phyloP scores from a whole-genome alignment of 352 stramenopile species.

The Pythium dissotocum region DNA sequence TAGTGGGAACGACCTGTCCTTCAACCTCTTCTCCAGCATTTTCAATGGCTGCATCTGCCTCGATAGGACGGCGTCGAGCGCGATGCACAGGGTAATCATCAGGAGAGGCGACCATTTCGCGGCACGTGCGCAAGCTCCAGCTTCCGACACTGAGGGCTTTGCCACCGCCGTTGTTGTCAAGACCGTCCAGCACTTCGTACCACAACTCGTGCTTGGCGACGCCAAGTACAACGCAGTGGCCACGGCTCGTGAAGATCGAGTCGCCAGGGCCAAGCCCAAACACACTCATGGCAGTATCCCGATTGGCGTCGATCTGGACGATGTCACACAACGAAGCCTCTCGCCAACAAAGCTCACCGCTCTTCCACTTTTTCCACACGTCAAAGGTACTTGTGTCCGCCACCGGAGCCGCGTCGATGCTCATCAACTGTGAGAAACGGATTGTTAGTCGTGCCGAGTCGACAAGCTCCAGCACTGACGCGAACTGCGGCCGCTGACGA shows the following conservation, averaged over 20 bases:
- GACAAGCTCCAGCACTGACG: slow-evolving; percentile 38
- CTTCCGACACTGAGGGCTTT: slow-evolving; percentile 15
- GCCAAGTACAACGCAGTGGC: slow-evolving; percentile 60
- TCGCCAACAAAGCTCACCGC: slow-evolving; percentile 13
- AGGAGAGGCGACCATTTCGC: slow-evolving; percentile 14
- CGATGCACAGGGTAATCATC: slow-evolving; percentile 30
- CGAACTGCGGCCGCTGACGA: slow-evolving; percentile 32
- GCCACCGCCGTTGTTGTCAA: not conserved
- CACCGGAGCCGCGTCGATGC: too few species aligned
- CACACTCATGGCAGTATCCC: slow-evolving; percentile 19
- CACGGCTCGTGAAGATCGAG: slow-evolving; percentile 57
- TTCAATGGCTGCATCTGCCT: not conserved
- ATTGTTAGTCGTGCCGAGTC: slow-evolving; percentile 12
- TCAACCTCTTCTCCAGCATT: not conserved
- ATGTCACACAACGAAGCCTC: slow-evolving; percentile 19
- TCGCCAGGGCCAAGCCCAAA: slow-evolving; percentile 56
- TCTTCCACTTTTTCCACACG: slow-evolving; percentile 14
- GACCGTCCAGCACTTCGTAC: slow-evolving; percentile 43
- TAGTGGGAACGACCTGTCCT: not conserved
- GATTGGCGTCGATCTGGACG: slow-evolving; percentile 34
- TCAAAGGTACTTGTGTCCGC: not conserved
- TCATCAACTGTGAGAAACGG: not conserved
- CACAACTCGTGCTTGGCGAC: slow-evolving; percentile 66
- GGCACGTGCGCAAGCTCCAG: slow-evolving; percentile 40
- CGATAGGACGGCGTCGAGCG: not conserved